Evolutionary conservation across 2,329 filamentous ascomycete genomes (phyloP), one percentile per base, ranked within the genome.

Genomic region (Fusarium sp.): DNA sequence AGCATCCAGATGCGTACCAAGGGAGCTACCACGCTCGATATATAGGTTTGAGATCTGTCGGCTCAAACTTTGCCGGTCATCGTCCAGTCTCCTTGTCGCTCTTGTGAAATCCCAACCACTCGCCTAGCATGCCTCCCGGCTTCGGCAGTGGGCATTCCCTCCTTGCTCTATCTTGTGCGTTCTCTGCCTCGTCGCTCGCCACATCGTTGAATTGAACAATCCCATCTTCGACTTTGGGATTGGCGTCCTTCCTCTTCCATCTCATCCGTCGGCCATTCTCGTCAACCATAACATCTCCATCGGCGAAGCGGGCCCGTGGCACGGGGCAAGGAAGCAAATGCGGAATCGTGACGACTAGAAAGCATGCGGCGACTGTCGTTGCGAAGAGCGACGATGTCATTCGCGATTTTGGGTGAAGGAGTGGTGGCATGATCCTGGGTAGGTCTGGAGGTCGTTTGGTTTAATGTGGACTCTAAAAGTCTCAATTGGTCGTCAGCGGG

Each of bases 311-410:
- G 38, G 90, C 86, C 74, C 93, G 89, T 5, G 94, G 94, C 51
- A 94, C 94, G 3, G 96, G 96, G 81, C 96, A 99, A 4, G 96
- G 96, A 24, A 99, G 89, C 36, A 97, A 81, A 82, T 99, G 96
- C 28, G 96, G 96, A 50, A 98, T 87, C 36, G 90, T 94, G 60
- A 99, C 96, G 71, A 99, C 95, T 73, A 98, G 89, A 83, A 99
- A 98, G 77, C 93, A 96, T 38, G 95, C 91, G 72, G 94, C 88
- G 62, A 98, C 89, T 3, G 96, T 98, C n/a, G 93, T 94, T 57
- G 94, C 95, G 85, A 99, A 99, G 69, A 99, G 92, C 51, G 95
- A 96, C 64, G 93, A 95, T 78, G 96, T 99, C 85, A 94, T 94
- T 78, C 94, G 92, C 76, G 96, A 98, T 83, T 95, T 92, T 39